Conservation (phyloP, 2,329 filamentous ascomycete genomes). For the Hypoxylon sp. region DNA sequence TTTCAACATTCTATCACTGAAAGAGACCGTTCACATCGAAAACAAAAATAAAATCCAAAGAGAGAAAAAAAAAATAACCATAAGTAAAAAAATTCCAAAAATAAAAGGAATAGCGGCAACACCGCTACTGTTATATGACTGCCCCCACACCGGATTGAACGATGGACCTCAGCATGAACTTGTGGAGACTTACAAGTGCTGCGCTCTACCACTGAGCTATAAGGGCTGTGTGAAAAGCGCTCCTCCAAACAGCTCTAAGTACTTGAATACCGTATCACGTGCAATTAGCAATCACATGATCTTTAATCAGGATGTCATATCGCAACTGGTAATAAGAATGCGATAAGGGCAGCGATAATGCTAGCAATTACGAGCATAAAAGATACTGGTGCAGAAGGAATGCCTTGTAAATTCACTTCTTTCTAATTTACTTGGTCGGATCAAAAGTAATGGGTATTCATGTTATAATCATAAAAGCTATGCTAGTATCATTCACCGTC, state of each 20-base stretch:
- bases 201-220: constrained; percentile 45
- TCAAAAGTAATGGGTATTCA: neutral
- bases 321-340: neutral
- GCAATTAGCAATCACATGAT: neutral
- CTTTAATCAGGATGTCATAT: too few relatives aligned
- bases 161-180: constrained; percentile 42
- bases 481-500: neutral
- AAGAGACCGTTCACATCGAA: too few relatives aligned
- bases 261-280: neutral
- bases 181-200: constrained; percentile 37
- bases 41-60: too few relatives aligned
- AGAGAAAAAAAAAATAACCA: too few relatives aligned
- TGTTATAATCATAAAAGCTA: neutral
- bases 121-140: neutral
- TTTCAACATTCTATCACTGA: too few relatives aligned
- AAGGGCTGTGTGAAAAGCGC: constrained; percentile 17
- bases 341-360: neutral
- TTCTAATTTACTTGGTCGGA: neutral
- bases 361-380: neutral
- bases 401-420: neutral
- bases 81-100: too few relatives aligned
- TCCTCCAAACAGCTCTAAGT: neutral
- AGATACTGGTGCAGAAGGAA: neutral
- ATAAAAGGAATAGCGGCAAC: too few relatives aligned
- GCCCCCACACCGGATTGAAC: constrained; percentile 45